Evolutionary conservation across 2,329 filamentous ascomycete species (phyloP).

Genomic region (Blastomyces percursus): DNA sequence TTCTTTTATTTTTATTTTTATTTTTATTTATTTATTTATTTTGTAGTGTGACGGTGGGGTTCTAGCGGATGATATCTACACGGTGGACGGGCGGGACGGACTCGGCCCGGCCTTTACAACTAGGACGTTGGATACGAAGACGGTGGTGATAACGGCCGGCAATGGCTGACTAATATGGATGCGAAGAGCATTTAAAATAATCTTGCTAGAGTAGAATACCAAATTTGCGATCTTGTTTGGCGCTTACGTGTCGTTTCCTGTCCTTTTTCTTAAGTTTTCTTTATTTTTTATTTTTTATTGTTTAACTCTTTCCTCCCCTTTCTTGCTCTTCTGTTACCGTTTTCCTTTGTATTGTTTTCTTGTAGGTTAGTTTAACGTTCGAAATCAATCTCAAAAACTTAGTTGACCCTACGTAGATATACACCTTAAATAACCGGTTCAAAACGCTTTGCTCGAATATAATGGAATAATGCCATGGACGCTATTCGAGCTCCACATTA

Average conservation of each 20-base stretch:
- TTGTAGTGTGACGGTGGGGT: neutral
- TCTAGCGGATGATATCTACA: neutral
- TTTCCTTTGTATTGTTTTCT: neutral
- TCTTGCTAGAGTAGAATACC: constrained; percentile 1
- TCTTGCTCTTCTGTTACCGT: neutral
- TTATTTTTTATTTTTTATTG: neutral
- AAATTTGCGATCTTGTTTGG: neutral
- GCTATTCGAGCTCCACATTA: neutral
- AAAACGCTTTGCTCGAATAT: too few relatives aligned
- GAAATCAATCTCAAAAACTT: neutral
- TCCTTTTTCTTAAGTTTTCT: neutral
- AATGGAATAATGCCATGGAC: too few relatives aligned
- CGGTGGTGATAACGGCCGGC: neutral
- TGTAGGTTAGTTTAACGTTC: neutral
- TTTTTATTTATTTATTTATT: too few relatives aligned
- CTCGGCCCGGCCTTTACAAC: neutral
- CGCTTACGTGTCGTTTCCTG: neutral
- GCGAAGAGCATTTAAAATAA: neutral
- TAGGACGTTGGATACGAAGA: neutral
- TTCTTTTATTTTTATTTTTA: neutral
- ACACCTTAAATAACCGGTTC: neutral
- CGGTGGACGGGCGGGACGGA: too few relatives aligned
- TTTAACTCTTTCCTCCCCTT: neutral
- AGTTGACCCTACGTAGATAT: neutral
- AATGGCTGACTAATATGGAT: neutral